Base-by-base conservation (phyloP, 2,329 filamentous ascomycete genomes). In the Rutstroemia sp. region DNA sequence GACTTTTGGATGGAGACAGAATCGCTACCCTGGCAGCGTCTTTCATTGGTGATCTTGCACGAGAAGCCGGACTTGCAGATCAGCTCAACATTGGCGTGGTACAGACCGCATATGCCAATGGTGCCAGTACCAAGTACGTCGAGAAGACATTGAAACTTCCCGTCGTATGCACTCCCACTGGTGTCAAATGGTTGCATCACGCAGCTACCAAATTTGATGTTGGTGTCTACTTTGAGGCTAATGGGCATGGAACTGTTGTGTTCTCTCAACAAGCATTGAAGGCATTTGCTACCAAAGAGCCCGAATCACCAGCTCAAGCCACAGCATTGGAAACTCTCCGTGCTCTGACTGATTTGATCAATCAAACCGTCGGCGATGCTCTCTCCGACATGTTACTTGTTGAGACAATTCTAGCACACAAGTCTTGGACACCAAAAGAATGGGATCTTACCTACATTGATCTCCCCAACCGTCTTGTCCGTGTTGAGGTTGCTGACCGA, bases 161-260 rank as follows among this genome's bases (percentile, higher is more conserved):
- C 49, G 90, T 96, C 21, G 86, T 95, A 58, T 96, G 89, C 79
- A 97, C 94, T 1, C 86, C 90, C 14, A 99, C 94, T 0, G 94
- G 94, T 63, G 94, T 99, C 60, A 99, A 99, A 79, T 89, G 96
- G 74, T 81, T 99, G 61, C 94, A 99, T 74, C 94, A 97, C 69
- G 94, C 90, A n/a, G 94, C 94, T 41, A 85, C 89, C 67, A 89
- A 92, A 63, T 96, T 95, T 66, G 94, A 99, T 67, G 86, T 97
- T 55, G 94, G 94, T 57, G 90, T 97, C 52, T 99, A 99, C 77
- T 99, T 99, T 68, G 94, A 99, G 76, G 94, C 94, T 62, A 99
- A 99, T 70, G 94, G 94, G 30, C 94, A 99, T 73, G 94, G 94
- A 63, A 99, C 94, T 9, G 88, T 97, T 38, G 86, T 97, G 54